Base-by-base conservation (phyloP, 2,329 filamentous ascomycete genomes). In the Ilyonectria sp. region DNA sequence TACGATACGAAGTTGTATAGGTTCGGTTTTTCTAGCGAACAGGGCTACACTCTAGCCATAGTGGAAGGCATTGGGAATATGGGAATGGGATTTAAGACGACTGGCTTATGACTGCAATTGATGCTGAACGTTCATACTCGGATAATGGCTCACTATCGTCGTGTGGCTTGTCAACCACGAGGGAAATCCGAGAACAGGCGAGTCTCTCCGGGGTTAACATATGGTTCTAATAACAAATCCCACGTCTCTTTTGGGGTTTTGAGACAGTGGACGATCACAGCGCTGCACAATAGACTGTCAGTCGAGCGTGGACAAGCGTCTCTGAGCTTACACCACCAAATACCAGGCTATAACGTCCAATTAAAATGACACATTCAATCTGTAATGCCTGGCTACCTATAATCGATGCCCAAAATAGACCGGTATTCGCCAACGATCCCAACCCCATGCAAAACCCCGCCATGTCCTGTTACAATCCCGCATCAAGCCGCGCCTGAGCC, bases 381-480 rank as follows among this genome's bases (percentile, higher is more conserved):
- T 43, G 13, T 17, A 40, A 40, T 26, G 26, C 26, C 26, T 26
- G 26, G 4, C 26, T 26, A 6, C 26, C 26, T 26, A 26, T 26
- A 26, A 26, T 26, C 4, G 11, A 23, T 35, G 13, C 10, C 31
- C 9, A 52, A 52, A 21, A 33, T 31, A 33, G 33, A 5, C 17
- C 49, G 29, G n/a, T 10, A 10, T n/a, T 13, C 17, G 21, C 4
- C 33, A 29, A 29, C 29, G 23, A 46, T 7, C 10, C n/a, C 7
- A 60, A 44, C 3, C 17, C 21, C 15, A 52, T 40, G 17, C 23
- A 31, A 37, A 44, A 44, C 23, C 35, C 49, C 49, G 37, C 29
- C 47, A 60, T 54, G 40, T 60, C 37, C 58, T 47, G 49, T 53
- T 15, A 3, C 23, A 52, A 52, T 50, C 23, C 44, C 57, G 33